Percentiles rank a stretch among this genome's conserved stretches.
Conservation (phyloP, 2,329 filamentous ascomycete species). For the Metarhizium humberi region DNA sequence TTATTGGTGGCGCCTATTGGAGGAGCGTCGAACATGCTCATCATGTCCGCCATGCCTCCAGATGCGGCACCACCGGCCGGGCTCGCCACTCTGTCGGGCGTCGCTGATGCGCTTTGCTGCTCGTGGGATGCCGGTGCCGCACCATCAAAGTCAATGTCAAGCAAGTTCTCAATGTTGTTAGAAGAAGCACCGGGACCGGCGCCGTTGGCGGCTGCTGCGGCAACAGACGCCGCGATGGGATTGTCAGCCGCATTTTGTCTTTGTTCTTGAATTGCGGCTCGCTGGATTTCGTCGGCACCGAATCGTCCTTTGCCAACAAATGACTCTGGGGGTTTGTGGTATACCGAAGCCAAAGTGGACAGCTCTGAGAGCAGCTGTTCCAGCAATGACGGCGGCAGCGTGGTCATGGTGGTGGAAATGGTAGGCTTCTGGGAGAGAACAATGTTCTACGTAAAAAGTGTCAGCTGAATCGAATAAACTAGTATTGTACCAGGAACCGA, state of each 20-base stretch:
- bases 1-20: constrained; percentile 34
- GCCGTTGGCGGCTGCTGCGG: constrained; percentile 61
- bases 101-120: constrained; percentile 42
- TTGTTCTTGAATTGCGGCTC: constrained; percentile 93
- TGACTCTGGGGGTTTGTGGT: constrained; percentile 97
- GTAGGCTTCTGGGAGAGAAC: constrained; percentile 90
- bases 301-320: constrained; percentile 94
- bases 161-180: constrained; percentile 83
- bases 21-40: constrained; percentile 61
- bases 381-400: constrained; percentile 70
- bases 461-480: neutral
- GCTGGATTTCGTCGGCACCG: constrained; percentile 88
- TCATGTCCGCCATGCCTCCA: constrained; percentile 52
- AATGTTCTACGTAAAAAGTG: constrained; percentile 50
- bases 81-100: constrained; percentile 60
- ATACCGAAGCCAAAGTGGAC: constrained; percentile 91
- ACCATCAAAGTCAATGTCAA: constrained; percentile 95
- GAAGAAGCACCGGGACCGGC: constrained; percentile 45
- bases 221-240: constrained; percentile 79
- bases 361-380: constrained; percentile 87
- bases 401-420: constrained; percentile 89
- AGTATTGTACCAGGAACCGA: neutral
- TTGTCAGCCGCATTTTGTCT: constrained; percentile 87
- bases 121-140: constrained; percentile 83
- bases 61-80: constrained; percentile 37